A percentile compares a stretch with the other conserved stretches of the same genome.
phyloP scores from a whole-genome alignment of 108 stramenopile species.

The Nannochloropsis granulata region DNA sequence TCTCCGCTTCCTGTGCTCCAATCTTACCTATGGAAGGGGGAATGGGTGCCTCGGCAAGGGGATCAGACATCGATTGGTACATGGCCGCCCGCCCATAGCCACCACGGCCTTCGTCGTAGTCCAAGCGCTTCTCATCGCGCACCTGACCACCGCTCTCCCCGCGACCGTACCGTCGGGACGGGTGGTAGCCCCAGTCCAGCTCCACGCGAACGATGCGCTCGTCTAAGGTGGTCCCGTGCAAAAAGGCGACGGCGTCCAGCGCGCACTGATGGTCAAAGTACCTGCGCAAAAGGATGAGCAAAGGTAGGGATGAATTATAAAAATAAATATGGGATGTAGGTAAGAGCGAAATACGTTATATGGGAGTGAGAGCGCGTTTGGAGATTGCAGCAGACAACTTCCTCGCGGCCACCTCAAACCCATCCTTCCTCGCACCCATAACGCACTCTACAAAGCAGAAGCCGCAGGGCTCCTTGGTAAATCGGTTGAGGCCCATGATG shows the following conservation, averaged over 20 bases:
- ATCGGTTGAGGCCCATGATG: conserved; percentile 77
- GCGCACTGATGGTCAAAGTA: conserved; percentile 27
- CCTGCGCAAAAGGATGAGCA: background rate
- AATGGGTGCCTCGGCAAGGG: background rate
- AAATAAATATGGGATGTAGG: background rate
- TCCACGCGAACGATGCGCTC: conserved; percentile 81
- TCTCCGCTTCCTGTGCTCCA: too few species aligned
- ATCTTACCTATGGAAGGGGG: too few species aligned
- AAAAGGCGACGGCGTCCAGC: conserved; percentile 47
- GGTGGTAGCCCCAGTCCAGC: conserved; percentile 81
- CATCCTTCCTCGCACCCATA: background rate
- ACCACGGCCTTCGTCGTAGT: background rate
- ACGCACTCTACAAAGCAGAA: conserved; percentile 83
- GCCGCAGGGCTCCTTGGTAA: conserved; percentile 69
- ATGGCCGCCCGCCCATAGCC: background rate
- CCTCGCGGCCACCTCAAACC: too few species aligned
- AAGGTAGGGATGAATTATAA: background rate
- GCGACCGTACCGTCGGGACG: conserved; percentile 83
- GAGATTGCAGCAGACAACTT: too few species aligned
- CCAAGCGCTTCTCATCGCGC: conserved; percentile 57
- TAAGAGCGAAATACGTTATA: too few species aligned
- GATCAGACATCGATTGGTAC: background rate
- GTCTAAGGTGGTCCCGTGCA: conserved; percentile 72
- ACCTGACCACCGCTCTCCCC: conserved; percentile 84
- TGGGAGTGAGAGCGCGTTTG: too few species aligned